Evolutionary conservation across 2,329 filamentous ascomycete genomes (phyloP).

Genomic region (Claviceps maximensis): DNA sequence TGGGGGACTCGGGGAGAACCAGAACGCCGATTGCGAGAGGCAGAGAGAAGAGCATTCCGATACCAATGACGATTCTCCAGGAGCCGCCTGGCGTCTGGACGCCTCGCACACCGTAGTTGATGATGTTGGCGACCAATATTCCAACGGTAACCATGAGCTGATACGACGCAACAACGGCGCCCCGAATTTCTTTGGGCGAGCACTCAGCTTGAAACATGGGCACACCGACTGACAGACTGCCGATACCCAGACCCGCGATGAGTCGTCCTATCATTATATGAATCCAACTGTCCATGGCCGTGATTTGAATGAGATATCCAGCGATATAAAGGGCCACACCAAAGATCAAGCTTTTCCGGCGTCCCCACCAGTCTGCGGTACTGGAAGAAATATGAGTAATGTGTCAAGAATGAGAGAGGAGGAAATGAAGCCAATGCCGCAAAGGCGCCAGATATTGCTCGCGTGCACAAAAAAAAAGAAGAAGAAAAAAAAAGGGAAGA

Average conservation of each 20-base stretch:
- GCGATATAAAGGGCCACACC: conserved; percentile 45
- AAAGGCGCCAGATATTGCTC: too few relatives aligned
- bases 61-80: conserved; percentile 50
- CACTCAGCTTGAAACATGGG: conserved; percentile 57
- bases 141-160: conserved; percentile 63
- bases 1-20: conserved; percentile 41
- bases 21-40: conserved; percentile 40
- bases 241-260: conserved; percentile 54
- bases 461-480: background rate
- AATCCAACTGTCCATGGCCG: conserved; percentile 44
- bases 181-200: conserved; percentile 47
- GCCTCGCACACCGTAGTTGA: conserved; percentile 37
- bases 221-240: conserved; percentile 50
- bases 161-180: conserved; percentile 54
- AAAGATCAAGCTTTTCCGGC: conserved; percentile 40
- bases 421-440: too few relatives aligned
- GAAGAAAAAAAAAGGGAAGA: background rate
- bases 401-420: background rate
- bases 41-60: conserved; percentile 39
- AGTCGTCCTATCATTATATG: conserved; percentile 54
- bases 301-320: conserved; percentile 54
- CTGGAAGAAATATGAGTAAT: conserved; percentile 7
- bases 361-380: conserved; percentile 44
- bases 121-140: conserved; percentile 43
- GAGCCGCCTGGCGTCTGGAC: conserved; percentile 30